phyloP scores from a whole-genome alignment of 495 filamentous ascomycete species.

The Pseudoneurospora amorphoporcata region DNA sequence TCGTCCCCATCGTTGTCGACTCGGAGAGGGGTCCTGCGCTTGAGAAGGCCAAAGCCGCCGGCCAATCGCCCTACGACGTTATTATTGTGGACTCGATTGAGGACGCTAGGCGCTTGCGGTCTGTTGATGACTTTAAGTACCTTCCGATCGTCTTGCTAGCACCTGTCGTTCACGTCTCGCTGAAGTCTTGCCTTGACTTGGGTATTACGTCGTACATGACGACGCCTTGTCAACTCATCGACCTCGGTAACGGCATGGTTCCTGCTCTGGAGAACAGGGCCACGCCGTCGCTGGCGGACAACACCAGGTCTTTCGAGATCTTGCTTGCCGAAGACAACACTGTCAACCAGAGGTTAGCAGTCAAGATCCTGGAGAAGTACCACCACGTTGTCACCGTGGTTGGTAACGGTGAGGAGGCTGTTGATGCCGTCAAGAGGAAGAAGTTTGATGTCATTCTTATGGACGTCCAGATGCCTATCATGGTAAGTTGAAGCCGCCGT shows the following conservation, averaged over 20 bases:
- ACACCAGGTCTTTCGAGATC: constrained; percentile 93
- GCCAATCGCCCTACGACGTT: constrained; percentile 72
- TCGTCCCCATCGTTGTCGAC: constrained; percentile 74
- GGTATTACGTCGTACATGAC: constrained; percentile 99
- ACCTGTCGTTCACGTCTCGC: constrained; percentile 79
- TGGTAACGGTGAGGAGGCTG: constrained; percentile 85
- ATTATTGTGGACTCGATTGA: constrained; percentile 94
- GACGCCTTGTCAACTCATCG: constrained; percentile 87
- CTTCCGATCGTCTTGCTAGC: constrained; percentile 92
- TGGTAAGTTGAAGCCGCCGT: constrained; percentile 46
- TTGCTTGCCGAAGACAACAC: constrained; percentile 95
- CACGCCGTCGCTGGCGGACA: constrained; percentile 82
- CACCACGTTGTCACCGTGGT: constrained; percentile 95
- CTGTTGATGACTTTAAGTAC: constrained; percentile 92
- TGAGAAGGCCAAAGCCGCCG: constrained; percentile 38
- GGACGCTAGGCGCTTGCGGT: constrained; percentile 72
- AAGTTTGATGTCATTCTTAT: constrained; percentile 95
- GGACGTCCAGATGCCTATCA: constrained; percentile 99
- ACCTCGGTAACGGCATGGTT: constrained; percentile 95
- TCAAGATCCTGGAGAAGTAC: constrained; percentile 97
- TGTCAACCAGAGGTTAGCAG: constrained; percentile 91
- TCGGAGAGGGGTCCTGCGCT: constrained; percentile 46
- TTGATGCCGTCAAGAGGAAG: constrained; percentile 79
- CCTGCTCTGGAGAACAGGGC: constrained; percentile 94
- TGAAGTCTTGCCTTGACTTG: constrained; percentile 91